A percentile compares a stretch with the other conserved stretches of the same genome.
Conservation (phyloP, 495 filamentous ascomycete species). For the Endocarpon pusillum region DNA sequence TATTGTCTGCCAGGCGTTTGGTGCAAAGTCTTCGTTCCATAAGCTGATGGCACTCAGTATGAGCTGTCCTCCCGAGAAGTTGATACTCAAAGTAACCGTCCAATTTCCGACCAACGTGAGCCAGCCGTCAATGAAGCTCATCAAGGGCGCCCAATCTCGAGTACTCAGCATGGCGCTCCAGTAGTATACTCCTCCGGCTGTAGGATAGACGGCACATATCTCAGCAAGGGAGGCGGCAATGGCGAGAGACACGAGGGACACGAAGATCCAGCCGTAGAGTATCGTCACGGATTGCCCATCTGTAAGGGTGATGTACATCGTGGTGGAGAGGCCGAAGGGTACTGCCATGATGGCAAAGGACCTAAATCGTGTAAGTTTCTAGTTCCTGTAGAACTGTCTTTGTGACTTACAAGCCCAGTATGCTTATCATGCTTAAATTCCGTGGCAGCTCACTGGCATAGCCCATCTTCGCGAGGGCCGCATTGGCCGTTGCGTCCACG, state of each 20-base stretch:
- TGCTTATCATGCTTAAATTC: conserved; percentile 33
- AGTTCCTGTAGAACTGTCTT: too few species aligned
- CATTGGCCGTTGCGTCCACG: too few species aligned
- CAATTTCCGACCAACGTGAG: conserved; percentile 63
- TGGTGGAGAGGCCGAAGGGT: conserved; percentile 35
- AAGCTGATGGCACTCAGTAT: conserved; percentile 44
- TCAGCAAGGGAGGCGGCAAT: conserved; percentile 55
- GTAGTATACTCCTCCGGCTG: conserved; percentile 53
- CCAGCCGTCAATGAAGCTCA: conserved; percentile 61
- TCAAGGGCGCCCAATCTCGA: conserved; percentile 38
- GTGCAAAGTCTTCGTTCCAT: conserved; percentile 40
- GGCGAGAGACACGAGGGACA: conserved; percentile 55
- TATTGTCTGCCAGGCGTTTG: conserved; percentile 56
- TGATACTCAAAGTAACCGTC: conserved; percentile 31
- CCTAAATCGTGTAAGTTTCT: too few species aligned
- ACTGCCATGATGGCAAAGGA: conserved; percentile 38
- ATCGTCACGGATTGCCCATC: conserved; percentile 30
- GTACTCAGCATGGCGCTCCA: conserved; percentile 49
- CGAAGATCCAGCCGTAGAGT: conserved; percentile 45
- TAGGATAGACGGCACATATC: conserved; percentile 57
- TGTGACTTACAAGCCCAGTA: conserved; percentile 36
- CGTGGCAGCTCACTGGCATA: conserved; percentile 47
- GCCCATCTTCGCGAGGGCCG: conserved; percentile 47
- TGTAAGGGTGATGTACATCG: conserved; percentile 30
- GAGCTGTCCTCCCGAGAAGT: conserved; percentile 37